Conservation (phyloP, 345 rosid species). For the Sisymbrium altissimum region DNA sequence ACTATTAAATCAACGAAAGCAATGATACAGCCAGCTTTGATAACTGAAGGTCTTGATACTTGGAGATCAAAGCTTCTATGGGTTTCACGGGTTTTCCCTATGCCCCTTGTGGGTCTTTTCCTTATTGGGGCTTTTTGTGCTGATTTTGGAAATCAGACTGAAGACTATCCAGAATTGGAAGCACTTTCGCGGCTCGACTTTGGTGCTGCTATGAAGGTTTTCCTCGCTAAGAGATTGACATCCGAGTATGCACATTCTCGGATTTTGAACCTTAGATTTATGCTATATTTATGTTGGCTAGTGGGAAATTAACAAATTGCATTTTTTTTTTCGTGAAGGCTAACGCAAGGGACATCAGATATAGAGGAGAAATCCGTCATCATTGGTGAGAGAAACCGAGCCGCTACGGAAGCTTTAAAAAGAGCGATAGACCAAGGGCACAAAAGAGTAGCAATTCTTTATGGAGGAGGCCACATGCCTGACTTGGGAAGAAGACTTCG, state of each 20-base stretch:
- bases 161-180: constrained; percentile 75
- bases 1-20: constrained; percentile 83
- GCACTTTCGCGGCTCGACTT: constrained; percentile 82
- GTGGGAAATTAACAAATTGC: not conserved
- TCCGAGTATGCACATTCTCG: constrained; percentile 61
- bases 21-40: constrained; percentile 52
- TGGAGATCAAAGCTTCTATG: constrained; percentile 92
- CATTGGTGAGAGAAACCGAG: constrained; percentile 89
- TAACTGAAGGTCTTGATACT: constrained; percentile 67
- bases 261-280: not conserved
- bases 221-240: constrained; percentile 77
- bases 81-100: constrained; percentile 91
- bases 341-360: constrained; percentile 67
- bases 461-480: constrained; percentile 99
- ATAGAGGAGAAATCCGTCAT: constrained; percentile 79
- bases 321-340: constrained; percentile 41
- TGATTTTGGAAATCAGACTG: constrained; percentile 52
- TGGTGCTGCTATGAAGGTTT: constrained; percentile 89
- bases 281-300: not conserved
- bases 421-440: constrained; percentile 67
- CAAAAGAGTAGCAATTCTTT: constrained; percentile 70
- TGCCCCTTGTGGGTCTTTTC: constrained; percentile 95
- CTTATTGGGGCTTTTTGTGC: constrained; percentile 73
- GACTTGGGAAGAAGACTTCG: constrained; percentile 76
- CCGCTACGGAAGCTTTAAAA: constrained; percentile 61